phyloP scores from a whole-genome alignment of 805 yeast species.

The Yarrowia sp. region DNA sequence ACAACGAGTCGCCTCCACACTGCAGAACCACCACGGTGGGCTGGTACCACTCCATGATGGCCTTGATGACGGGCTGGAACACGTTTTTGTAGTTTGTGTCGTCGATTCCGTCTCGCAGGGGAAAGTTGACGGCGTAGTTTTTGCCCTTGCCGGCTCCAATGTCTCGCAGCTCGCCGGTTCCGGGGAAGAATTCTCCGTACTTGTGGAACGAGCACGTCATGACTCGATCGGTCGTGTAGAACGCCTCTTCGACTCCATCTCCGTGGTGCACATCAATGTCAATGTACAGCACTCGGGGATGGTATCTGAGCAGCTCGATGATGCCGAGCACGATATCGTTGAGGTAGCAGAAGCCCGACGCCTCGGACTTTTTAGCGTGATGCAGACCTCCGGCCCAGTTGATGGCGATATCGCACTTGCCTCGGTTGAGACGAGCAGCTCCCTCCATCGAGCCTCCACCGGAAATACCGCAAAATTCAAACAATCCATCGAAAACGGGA shows the following conservation, averaged over 20 bases:
- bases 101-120: conserved; percentile 91
- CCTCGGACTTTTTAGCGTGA: conserved; percentile 93
- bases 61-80: conserved; percentile 59
- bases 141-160: conserved; percentile 86
- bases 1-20: conserved; percentile 95
- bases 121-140: conserved; percentile 84
- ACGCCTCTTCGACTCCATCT: conserved; percentile 97
- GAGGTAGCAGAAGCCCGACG: conserved; percentile 91
- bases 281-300: conserved; percentile 87
- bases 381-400: conserved; percentile 97
- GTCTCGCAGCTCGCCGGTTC: conserved; percentile 91
- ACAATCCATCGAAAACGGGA: conserved; percentile 92
- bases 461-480: conserved; percentile 80
- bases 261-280: conserved; percentile 97
- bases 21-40: conserved; percentile 94
- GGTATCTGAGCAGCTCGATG: conserved; percentile 76
- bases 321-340: conserved; percentile 92
- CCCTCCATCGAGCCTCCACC: conserved; percentile 92
- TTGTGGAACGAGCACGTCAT: conserved; percentile 97
- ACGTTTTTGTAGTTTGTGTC: conserved; percentile 88
- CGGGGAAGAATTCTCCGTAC: conserved; percentile 95
- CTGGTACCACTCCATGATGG: conserved; percentile 84
- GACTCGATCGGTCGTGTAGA: conserved; percentile 89
- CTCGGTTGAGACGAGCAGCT: conserved; percentile 76
- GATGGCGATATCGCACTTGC: conserved; percentile 88